These are phyloP conservation scores for Exidia glandulosa DNA, from an alignment of 768 basidiomycete genomes.

Conservation along the genomic window DNA sequence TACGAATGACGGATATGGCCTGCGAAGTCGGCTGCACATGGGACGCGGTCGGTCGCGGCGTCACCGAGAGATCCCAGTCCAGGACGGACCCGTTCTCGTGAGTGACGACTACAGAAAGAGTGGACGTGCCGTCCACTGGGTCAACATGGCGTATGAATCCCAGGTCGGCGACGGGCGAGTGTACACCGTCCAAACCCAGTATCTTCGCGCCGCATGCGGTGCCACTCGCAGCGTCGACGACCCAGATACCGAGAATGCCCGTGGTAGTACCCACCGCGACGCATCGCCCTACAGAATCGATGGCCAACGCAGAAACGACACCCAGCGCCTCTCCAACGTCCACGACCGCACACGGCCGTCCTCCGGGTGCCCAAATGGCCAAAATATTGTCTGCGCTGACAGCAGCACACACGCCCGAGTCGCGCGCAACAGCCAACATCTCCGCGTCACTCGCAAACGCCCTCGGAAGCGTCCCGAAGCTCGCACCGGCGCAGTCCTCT, in stretches of 20 bases:
- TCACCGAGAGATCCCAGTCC: constrained; percentile 34
- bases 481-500: constrained; percentile 16
- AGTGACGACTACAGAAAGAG: constrained; percentile 20
- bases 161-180: constrained; percentile 41
- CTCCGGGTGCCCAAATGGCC: constrained; percentile 49
- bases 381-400: constrained; percentile 75
- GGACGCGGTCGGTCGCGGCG: background rate
- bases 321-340: constrained; percentile 24
- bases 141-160: constrained; percentile 27
- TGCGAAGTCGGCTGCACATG: constrained; percentile 29
- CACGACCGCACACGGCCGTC: constrained; percentile 31
- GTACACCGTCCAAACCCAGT: constrained; percentile 14
- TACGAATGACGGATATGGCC: constrained; percentile 32
- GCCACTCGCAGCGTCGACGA: constrained; percentile 20
- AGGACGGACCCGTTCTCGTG: constrained; percentile 52
- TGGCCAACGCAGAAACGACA: constrained; percentile 39
- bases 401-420: constrained; percentile 54
- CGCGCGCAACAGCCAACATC: constrained; percentile 56
- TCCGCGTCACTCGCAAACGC: constrained; percentile 76
- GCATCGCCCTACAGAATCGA: constrained; percentile 48
- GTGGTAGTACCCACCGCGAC: constrained; percentile 64
- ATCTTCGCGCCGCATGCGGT: background rate
- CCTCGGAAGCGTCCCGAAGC: constrained; percentile 68
- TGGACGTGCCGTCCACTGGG: background rate
- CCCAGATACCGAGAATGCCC: constrained; percentile 57